Percentiles rank a stretch among this genome's conserved stretches.
phyloP scores from a whole-genome alignment of 371 early-diverging fungal genomes.

The Mortierella sp. region DNA sequence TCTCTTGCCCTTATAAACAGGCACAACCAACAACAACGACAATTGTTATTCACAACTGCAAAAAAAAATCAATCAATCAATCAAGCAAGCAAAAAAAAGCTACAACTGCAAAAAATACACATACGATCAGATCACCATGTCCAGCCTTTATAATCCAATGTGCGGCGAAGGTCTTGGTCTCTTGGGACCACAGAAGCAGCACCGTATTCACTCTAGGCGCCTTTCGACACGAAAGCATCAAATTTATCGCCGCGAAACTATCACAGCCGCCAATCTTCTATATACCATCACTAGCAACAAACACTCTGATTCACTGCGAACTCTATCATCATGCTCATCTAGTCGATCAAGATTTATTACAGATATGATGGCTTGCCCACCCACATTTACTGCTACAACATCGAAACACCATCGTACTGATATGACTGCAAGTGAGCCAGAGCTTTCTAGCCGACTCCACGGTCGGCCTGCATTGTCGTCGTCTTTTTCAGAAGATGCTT shows the following conservation, averaged over 20 bases:
- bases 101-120: background rate
- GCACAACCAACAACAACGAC: background rate
- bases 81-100: background rate
- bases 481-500: background rate
- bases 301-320: background rate
- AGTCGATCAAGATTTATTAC: background rate
- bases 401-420: background rate
- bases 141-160: conserved; percentile 19
- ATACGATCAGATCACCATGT: conserved; percentile 6
- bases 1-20: background rate
- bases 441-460: background rate
- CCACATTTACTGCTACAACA: background rate
- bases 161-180: conserved; percentile 12
- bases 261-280: conserved; percentile 2
- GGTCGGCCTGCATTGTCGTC: background rate
- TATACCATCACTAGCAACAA: background rate
- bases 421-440: background rate
- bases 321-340: background rate
- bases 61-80: too few relatives aligned
- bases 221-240: conserved; percentile 24
- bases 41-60: background rate
- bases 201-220: conserved; percentile 18
- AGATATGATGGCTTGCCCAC: background rate
- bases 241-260: conserved; percentile 16
- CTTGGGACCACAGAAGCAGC: conserved; percentile 13